These are phyloP conservation scores for Biscogniauxia marginata DNA, from an alignment of 2,329 filamentous ascomycete species.

Conservation along the genomic window DNA sequence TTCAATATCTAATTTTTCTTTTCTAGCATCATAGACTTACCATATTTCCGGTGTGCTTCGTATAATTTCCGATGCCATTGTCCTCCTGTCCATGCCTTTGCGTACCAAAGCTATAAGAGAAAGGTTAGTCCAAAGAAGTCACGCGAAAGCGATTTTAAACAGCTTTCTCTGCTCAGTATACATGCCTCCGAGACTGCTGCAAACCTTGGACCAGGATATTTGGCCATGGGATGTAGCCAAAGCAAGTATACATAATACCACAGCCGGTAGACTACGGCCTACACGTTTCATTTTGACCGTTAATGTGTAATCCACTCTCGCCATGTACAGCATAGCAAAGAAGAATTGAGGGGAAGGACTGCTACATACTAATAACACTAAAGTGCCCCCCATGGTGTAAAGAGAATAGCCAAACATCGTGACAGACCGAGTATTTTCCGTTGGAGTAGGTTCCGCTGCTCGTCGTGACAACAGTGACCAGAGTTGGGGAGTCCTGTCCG, in stretches of 20 bases:
- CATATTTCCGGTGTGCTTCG: slow-evolving; percentile 14
- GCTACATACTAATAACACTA: background rate
- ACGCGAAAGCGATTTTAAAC: background rate
- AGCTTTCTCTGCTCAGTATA: background rate
- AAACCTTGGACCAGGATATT: slow-evolving; percentile 19
- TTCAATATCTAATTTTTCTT: background rate
- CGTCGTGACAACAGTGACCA: no score
- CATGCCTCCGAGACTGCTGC: slow-evolving; percentile 20
- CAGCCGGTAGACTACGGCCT: slow-evolving; percentile 4
- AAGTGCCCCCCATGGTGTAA: background rate
- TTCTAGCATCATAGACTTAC: background rate
- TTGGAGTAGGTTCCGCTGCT: no score
- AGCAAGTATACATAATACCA: slow-evolving; percentile 9
- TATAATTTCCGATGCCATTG: slow-evolving; percentile 7
- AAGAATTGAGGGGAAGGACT: no score
- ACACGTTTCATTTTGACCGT: background rate
- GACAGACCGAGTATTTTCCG: no score
- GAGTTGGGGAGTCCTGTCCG: no score
- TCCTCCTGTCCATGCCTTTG: slow-evolving; percentile 7
- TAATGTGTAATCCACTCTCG: background rate
- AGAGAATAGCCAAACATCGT: background rate
- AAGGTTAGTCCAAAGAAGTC: background rate
- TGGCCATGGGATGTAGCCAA: slow-evolving; percentile 20
- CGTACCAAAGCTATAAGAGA: slow-evolving; percentile 15
- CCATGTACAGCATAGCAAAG: background rate